A percentile compares a stretch with the other conserved stretches of the same genome.
phyloP scores from a whole-genome alignment of 257 asterid genomes.

The Nicotiana otophora region DNA sequence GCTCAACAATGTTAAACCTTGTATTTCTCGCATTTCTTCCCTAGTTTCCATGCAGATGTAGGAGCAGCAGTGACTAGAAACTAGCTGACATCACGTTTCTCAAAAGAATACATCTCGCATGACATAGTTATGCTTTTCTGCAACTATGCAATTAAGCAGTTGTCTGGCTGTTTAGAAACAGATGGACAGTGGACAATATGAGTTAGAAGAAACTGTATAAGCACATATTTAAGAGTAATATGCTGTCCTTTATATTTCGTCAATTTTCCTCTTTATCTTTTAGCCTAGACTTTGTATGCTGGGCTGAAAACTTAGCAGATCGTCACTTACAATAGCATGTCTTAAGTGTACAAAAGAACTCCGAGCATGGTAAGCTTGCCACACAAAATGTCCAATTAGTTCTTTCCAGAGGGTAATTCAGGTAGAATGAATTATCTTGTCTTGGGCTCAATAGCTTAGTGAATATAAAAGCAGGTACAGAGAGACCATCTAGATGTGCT shows the following conservation, averaged over 20 bases:
- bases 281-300: neutral
- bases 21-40: neutral
- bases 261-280: neutral
- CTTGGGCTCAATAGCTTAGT: neutral
- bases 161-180: neutral
- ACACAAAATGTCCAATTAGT: neutral
- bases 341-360: neutral
- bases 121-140: constrained; percentile 1
- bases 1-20: neutral
- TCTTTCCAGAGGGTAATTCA: neutral
- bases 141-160: neutral
- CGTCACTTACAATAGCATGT: neutral
- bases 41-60: neutral
- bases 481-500: neutral
- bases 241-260: neutral
- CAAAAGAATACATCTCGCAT: neutral
- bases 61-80: neutral
- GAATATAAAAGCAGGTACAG: neutral
- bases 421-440: neutral
- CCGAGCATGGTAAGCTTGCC: neutral
- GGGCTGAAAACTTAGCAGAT: neutral
- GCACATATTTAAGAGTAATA: neutral
- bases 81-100: neutral
- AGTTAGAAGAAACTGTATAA: neutral
- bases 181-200: neutral